Evolutionary conservation across 1,284 basidiomycete genomes (phyloP), one percentile per base, ranked within the genome.

Genomic region (Ceratobasidium sp.): DNA sequence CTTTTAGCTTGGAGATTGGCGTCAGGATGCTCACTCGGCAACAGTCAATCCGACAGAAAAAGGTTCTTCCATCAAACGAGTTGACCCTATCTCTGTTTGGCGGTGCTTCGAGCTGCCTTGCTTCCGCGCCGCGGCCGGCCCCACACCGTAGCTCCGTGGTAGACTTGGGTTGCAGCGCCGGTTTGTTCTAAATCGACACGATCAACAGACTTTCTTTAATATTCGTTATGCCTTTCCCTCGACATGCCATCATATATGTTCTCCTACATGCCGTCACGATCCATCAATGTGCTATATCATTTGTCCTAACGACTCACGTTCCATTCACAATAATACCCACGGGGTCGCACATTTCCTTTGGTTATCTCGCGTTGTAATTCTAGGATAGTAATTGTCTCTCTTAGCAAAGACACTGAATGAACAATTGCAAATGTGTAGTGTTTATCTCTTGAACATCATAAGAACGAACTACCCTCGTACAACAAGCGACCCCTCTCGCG

Each of bases 401-500:
- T 46, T 61, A 65, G 63, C 49, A 24, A 72, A 72, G 46, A 39
- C 37, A 61, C 56, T 72, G 69, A 72, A 72, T 56, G 56, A 72
- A 61, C 56, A 72, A 72, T 49, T 4, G 11, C 48, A 48, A 66
- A n/a, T 39, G 48, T 16, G 46, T 51, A 37, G n/a, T 64, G 13
- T 31, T 48, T 48, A 48, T 31, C 27, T 46, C 29, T 9, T 27
- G 7, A 29, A n/a, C 19, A 62, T 74, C 66, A 75, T 80, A 76
- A 85, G 78, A 84, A 85, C 61, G 86, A 86, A 82, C 88, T 84
- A 76, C 90, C 84, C 79, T 86, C 86, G 24, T 90, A 81, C 78
- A 93, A 81, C 80, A 85, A 89, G 81, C 92, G 86, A 29, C 92
- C 92, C 76, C 92, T 84, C 77, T 90, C 90, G 73, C 90, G 85